These are phyloP conservation scores for Saturnispora serradocipensis DNA, from an alignment of 805 yeast species.

Conservation along the genomic window DNA sequence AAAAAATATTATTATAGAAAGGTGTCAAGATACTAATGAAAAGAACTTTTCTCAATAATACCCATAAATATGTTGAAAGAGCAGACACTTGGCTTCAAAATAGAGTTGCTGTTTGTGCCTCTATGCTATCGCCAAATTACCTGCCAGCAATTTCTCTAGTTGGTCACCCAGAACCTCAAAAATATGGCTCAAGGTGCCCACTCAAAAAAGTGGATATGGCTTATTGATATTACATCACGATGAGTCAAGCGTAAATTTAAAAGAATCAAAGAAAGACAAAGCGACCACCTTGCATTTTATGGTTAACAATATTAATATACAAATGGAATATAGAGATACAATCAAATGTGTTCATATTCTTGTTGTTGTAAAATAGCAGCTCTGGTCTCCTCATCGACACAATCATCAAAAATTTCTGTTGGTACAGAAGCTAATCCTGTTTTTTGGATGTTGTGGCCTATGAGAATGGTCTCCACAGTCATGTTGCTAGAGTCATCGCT, in stretches of 20 bases:
- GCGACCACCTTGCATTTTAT: background rate
- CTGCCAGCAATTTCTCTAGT: background rate
- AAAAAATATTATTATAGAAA: background rate
- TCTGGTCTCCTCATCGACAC: slow-evolving; percentile 47
- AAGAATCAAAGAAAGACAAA: background rate
- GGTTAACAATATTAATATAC: background rate
- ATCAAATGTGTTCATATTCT: slow-evolving; percentile 32
- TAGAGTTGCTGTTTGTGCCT: background rate
- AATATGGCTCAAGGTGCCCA: background rate
- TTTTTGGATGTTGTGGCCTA: slow-evolving; percentile 31
- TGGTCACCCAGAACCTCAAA: background rate
- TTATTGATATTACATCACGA: background rate
- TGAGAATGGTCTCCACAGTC: slow-evolving; percentile 38
- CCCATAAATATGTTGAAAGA: background rate
- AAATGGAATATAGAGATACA: background rate
- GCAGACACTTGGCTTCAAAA: background rate
- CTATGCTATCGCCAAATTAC: background rate
- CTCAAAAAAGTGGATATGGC: background rate
- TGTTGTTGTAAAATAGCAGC: slow-evolving; percentile 58
- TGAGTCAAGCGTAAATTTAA: background rate
- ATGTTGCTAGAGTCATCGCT: slow-evolving; percentile 24
- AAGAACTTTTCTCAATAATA: background rate
- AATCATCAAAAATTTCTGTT: slow-evolving; percentile 44
- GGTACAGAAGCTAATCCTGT: slow-evolving; percentile 64
- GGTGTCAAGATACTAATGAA: background rate